Base-by-base conservation (phyloP, 169 alveolate species). In the Plasmodium vinckei region DNA sequence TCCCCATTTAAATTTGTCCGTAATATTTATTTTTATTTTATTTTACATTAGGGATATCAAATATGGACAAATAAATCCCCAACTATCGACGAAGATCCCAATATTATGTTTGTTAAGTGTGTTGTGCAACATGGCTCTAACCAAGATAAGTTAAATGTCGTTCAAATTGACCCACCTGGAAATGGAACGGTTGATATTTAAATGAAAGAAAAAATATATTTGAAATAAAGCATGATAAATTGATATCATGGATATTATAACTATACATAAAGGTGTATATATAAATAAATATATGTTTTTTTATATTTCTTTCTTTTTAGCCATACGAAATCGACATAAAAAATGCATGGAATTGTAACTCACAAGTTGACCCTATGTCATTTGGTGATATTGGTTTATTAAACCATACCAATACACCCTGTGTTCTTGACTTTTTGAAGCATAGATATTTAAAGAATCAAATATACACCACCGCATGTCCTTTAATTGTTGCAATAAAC, bases 11-110 rank as follows among this genome's bases (percentile, higher is more conserved):
- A 71, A 71, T 33, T 33, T 33, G 42, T 33, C 6, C 5, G 42
- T 33, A 33, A 51, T 13, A 60, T 33, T 2, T 47, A 21, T 61
- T 63, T 65, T 27, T 47, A 33, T 70, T 69, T 57, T 84, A 10
- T 33, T 25, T 49, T 64, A 44, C 53, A 51, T 10, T 77, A 96
- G 97, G 98, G 98, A 12, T 92, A 95, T 59, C 96, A 93, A 87
- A 93, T 96, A 33, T 96, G 98, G 98, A 93, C 97, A 39, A 98
- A 96, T 64, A 73, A 93, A 67, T 98, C 98, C 9, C 98, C 98
- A 19, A 87, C 97, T 27, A 96, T 96, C 59, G 94, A 92, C 87
- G 93, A 95, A 71, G 93, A 96, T 75, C 98, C 98, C 1, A 94
- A 94, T 53, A 67, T 94, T 61, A 93, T 96, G 95, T 96, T 96